Evolutionary conservation across 1,284 basidiomycete species (phyloP).

Genomic region (Cryptococcus sp.): DNA sequence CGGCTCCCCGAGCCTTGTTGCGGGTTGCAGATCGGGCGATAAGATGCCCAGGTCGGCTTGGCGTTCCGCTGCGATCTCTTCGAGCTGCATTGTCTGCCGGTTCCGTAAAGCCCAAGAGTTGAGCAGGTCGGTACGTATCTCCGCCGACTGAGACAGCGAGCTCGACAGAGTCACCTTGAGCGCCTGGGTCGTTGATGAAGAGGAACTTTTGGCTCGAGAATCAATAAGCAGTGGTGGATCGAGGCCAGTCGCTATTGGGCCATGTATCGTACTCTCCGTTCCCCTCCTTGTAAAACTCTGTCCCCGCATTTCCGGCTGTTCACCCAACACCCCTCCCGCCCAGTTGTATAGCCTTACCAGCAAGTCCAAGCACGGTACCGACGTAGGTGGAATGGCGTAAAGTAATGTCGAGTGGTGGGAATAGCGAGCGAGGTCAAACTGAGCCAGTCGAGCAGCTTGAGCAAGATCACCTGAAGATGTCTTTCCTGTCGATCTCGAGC

Average conservation of each 20-base stretch:
- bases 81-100: conserved; percentile 28
- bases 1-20: not conserved
- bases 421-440: conserved; percentile 41
- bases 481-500: not conserved
- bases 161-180: conserved; percentile 27
- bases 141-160: conserved; percentile 28
- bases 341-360: conserved; percentile 42
- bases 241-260: not conserved
- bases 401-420: conserved; percentile 43
- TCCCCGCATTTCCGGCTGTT: conserved; percentile 7
- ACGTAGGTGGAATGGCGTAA: conserved; percentile 43
- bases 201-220: not conserved
- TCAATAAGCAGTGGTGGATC: not conserved
- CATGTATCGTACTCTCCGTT: not conserved
- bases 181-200: conserved; percentile 5
- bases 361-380: conserved; percentile 39
- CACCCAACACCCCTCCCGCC: conserved; percentile 34
- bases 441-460: conserved; percentile 35
- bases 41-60: conserved; percentile 8
- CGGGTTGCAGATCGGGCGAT: not conserved
- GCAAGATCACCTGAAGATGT: conserved; percentile 23
- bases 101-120: conserved; percentile 35
- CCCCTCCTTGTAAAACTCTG: not conserved
- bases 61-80: conserved; percentile 17
- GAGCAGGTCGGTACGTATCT: conserved; percentile 27